Base-by-base conservation (phyloP, 2,329 filamentous ascomycete species). In the Aureobasidium sp. region DNA sequence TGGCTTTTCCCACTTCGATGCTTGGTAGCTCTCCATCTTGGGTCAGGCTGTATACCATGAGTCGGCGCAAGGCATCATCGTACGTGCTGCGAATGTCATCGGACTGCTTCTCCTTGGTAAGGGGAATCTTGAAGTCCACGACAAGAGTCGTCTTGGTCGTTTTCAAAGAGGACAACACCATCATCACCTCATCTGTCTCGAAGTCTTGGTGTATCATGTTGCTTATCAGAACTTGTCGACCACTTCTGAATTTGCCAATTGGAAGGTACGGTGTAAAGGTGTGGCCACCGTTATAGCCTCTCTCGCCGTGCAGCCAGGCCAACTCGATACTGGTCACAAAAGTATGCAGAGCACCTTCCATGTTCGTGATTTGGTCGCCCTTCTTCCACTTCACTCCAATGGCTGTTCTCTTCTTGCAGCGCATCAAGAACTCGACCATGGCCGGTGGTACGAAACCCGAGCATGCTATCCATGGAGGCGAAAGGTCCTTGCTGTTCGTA, bases 131-230 rank as follows among this genome's bases (percentile, higher is more conserved):
- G 25, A 51, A 51, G 5, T 49, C 6, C 27, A 11, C 57, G 36
- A 29, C 6, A 17, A 49, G 17, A 15, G 34, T 60, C 9, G 57
- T 60, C 36, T 49, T 29, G 5, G 3, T 36, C 9, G 36, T 27
- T 2, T 36, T 42, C 57, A 60, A 25, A 5, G 25, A 15, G 5
- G 58, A 39, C n/a, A 61, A 6, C 3, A 45, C 29, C 39, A 47
- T 25, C 58, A 61, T 53, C n/a, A 61, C 58, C 29, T 53, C 37
- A 14, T 45, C 37, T 3, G 37, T 53, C n/a, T 47, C 47, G 12
- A 61, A 61, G 36, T 61, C 58, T 20, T 61, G 58, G n/a, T 61
- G 58, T 12, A 61, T 47, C 49, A 52, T 44, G 31, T 45, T 44
- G 20, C 58, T 61, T 36, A 61, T n/a, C 14, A 61, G 9, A 27